These are phyloP conservation scores for Penstemon newberryi DNA, from an alignment of 257 asterid species.

Conservation along the genomic window DNA sequence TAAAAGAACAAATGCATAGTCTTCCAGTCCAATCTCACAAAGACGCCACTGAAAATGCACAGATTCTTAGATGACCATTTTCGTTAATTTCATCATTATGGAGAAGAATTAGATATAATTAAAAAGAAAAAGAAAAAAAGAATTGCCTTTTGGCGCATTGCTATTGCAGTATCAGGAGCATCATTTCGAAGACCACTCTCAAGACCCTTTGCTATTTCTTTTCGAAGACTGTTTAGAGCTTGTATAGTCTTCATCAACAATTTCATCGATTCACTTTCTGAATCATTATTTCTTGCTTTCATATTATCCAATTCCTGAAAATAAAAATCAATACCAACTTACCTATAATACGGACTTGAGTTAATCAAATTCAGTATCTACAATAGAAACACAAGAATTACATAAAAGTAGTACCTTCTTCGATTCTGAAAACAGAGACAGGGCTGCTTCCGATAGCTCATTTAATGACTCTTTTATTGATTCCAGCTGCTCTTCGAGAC, in stretches of 20 bases:
- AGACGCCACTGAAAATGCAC: constrained; percentile 85
- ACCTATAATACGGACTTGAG: no score
- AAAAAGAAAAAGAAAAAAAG: neutral
- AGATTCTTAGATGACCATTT: constrained; percentile 22
- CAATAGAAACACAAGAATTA: neutral
- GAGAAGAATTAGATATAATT: constrained; percentile 9
- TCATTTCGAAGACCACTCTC: constrained; percentile 96
- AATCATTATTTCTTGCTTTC: constrained; percentile 36
- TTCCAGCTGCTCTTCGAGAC: constrained; percentile 93
- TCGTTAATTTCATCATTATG: constrained; percentile 7
- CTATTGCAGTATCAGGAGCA: constrained; percentile 93
- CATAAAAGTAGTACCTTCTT: constrained; percentile 57
- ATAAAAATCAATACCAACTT: constrained; percentile 9
- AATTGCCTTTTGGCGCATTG: constrained; percentile 94
- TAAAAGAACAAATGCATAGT: constrained; percentile 87
- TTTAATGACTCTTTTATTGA: constrained; percentile 75
- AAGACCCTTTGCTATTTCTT: constrained; percentile 76
- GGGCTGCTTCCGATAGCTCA: constrained; percentile 42
- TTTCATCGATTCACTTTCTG: constrained; percentile 42
- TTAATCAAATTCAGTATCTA: no score
- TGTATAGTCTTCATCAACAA: constrained; percentile 58
- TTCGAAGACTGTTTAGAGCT: constrained; percentile 66
- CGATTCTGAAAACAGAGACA: constrained; percentile 62
- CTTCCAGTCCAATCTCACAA: constrained; percentile 95
- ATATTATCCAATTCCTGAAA: constrained; percentile 65